phyloP scores from a whole-genome alignment of 306 rosid species.

The Cucurbita pepo region DNA sequence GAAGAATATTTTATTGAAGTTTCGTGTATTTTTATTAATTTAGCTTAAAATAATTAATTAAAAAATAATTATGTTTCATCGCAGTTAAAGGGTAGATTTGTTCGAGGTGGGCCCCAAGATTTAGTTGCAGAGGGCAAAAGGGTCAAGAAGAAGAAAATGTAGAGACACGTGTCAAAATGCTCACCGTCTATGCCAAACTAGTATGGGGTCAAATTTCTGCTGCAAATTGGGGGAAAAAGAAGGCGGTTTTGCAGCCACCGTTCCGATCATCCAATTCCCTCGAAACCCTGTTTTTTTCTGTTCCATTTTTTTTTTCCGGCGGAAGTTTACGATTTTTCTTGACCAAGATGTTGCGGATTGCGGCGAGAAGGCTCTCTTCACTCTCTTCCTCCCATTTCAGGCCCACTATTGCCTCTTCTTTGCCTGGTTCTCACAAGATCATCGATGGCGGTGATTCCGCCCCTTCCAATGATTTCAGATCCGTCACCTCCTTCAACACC shows the following conservation, averaged over 20 bases:
- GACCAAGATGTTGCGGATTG: conserved; percentile 28
- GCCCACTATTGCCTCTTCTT: conserved; percentile 13
- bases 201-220: background rate
- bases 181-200: background rate
- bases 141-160: background rate
- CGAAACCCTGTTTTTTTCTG: background rate
- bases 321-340: background rate
- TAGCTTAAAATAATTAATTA: no score
- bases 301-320: background rate
- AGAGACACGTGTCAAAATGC: background rate
- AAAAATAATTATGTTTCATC: no score
- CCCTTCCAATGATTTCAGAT: conserved; percentile 12
- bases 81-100: accelerated
- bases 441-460: conserved; percentile 13
- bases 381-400: conserved; percentile 19
- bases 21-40: no score
- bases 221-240: background rate
- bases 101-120: no score
- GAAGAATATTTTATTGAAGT: no score
- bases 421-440: conserved; percentile 12
- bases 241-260: background rate
- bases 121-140: background rate
- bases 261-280: background rate
- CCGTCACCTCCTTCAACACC: background rate
- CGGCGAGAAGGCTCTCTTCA: conserved; percentile 30